These are phyloP conservation scores for Fusarium sp. DNA, from an alignment of 2,329 filamentous ascomycete species.

Conservation along the genomic window DNA sequence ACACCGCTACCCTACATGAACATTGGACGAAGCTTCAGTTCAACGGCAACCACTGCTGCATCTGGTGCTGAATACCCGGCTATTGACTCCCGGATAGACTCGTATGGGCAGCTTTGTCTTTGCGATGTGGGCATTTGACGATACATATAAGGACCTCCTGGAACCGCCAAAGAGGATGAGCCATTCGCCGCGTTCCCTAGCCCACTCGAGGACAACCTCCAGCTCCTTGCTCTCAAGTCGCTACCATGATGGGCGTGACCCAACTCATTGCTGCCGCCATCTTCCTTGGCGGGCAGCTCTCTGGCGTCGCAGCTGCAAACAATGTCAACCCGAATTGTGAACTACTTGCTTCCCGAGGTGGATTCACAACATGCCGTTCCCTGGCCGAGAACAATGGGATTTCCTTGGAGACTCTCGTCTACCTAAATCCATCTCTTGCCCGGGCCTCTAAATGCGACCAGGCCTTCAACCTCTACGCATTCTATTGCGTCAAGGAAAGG, in stretches of 20 bases:
- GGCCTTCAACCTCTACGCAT: neutral
- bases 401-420: neutral
- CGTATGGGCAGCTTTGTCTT: neutral
- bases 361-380: too few relatives aligned
- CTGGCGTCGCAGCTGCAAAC: constrained; percentile 10
- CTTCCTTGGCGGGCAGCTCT: neutral
- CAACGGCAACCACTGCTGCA: constrained; percentile 1
- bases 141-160: neutral
- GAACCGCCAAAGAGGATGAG: neutral
- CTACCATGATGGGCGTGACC: constrained; percentile 4
- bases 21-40: neutral
- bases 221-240: neutral
- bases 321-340: constrained; percentile 10
- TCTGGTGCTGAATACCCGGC: neutral
- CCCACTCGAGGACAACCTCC: neutral
- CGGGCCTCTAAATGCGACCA: neutral
- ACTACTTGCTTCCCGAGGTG: too few relatives aligned
- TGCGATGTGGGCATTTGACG: neutral
- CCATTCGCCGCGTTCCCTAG: neutral
- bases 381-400: neutral
- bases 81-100: neutral
- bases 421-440: neutral
- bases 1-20: neutral
- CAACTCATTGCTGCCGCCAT: neutral
- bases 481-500: neutral